Conservation (phyloP, 768 basidiomycete genomes). For the Fomitopsis serialis region DNA sequence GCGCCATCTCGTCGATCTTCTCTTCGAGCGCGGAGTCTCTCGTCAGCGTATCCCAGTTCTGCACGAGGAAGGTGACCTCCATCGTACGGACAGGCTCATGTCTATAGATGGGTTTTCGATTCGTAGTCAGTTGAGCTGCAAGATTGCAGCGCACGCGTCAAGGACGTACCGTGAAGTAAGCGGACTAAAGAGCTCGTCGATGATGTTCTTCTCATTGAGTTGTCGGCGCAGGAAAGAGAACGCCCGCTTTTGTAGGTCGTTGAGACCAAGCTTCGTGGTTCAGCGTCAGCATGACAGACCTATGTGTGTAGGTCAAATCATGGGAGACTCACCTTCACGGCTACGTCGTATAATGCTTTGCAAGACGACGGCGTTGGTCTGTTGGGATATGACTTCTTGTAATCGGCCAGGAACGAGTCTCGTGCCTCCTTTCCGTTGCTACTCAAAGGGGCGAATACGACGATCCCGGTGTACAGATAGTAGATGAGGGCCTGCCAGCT, state of each 20-base stretch:
- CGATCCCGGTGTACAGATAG: not conserved
- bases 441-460: slow-evolving; percentile 5
- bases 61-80: not conserved
- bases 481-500: not conserved
- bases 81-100: not conserved
- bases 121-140: not conserved
- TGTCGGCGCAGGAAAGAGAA: not conserved
- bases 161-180: not conserved
- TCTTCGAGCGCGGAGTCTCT: not conserved
- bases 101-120: not conserved
- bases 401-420: not conserved
- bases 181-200: not conserved
- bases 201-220: not conserved
- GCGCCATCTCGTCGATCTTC: not conserved
- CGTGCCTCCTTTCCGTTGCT: not conserved
- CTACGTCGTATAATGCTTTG: slow-evolving; percentile 6
- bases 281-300: not conserved
- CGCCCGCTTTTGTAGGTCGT: not conserved
- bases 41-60: not conserved
- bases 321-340: slow-evolving; percentile 1
- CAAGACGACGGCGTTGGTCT: slow-evolving; percentile 4
- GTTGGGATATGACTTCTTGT: not conserved
- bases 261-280: not conserved
- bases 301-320: not conserved
- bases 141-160: too few relatives aligned